phyloP scores from a whole-genome alignment of 2,329 filamentous ascomycete genomes.

The Cephalotrichum gorgonifer region DNA sequence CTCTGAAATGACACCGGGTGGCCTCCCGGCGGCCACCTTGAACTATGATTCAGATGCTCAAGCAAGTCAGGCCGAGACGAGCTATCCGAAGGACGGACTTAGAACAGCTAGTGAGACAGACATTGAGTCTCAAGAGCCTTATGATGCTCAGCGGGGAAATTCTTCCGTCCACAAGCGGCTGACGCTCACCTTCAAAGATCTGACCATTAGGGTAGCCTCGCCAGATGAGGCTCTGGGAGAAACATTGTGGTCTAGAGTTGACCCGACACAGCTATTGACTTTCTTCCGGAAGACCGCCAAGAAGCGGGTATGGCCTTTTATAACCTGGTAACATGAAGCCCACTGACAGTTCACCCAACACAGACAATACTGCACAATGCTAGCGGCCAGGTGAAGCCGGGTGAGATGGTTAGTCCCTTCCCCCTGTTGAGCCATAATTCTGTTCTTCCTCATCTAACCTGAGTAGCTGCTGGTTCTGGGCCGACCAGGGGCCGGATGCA shows the following conservation, averaged over 20 bases:
- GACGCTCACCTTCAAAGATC: conserved; percentile 11
- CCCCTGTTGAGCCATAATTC: neutral
- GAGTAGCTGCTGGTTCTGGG: conserved; percentile 19
- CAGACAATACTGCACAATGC: conserved; percentile 27
- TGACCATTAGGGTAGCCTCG: conserved; percentile 11
- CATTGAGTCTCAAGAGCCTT: conserved; percentile 6
- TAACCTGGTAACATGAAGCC: neutral
- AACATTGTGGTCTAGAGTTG: conserved; percentile 13
- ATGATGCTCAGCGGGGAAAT: conserved; percentile 10
- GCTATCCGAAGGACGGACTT: neutral
- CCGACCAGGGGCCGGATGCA: conserved; percentile 20
- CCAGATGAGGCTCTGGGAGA: conserved; percentile 12
- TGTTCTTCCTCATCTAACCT: neutral
- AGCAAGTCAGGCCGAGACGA: neutral
- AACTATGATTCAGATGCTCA: neutral
- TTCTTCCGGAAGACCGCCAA: conserved; percentile 8
- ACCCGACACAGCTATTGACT: conserved; percentile 10
- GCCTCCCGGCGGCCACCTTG: neutral
- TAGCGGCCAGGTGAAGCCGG: conserved; percentile 26
- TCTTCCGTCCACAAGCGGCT: conserved; percentile 12
- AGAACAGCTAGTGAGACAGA: conserved; percentile 12
- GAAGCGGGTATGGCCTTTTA: conserved; percentile 16
- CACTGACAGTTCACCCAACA: conserved; percentile 3
- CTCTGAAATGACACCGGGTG: neutral
- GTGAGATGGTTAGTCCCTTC: conserved; percentile 26